Percentiles rank a stretch among this genome's conserved stretches.
phyloP scores from a whole-genome alignment of 139 green algal species.

The Spirogloea muscicola region DNA sequence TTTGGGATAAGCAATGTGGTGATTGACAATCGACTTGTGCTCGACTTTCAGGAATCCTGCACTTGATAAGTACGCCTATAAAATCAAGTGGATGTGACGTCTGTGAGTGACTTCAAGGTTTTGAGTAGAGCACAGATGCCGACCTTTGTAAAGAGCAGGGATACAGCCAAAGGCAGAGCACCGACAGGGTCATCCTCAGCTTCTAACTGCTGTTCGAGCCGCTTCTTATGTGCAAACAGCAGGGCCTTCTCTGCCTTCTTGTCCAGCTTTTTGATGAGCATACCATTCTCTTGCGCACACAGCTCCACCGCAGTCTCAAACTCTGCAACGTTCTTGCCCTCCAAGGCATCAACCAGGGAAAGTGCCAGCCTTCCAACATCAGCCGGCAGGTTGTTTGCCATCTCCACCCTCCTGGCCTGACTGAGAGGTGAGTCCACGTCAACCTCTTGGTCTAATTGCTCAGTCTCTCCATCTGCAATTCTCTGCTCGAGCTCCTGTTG shows the following conservation, averaged over 20 bases:
- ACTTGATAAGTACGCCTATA: too few relatives aligned
- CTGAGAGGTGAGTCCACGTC: background rate
- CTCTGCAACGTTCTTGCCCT: conserved; percentile 30
- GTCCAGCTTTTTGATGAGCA: conserved; percentile 65
- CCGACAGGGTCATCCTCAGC: conserved; percentile 52
- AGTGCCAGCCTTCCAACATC: background rate
- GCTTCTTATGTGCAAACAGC: conserved; percentile 22
- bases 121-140: conserved; percentile 44
- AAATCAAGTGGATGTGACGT: too few relatives aligned
- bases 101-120: too few relatives aligned
- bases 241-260: conserved; percentile 69
- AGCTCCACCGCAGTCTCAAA: conserved; percentile 53
- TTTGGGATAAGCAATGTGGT: too few relatives aligned
- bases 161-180: conserved; percentile 64
- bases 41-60: too few relatives aligned
- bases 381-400: background rate
- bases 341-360: conserved; percentile 14
- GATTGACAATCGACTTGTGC: too few relatives aligned
- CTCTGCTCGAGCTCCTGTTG: background rate
- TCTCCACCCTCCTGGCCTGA: background rate
- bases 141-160: conserved; percentile 60
- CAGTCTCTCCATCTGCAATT: background rate
- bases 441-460: background rate
- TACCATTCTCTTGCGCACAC: conserved; percentile 54
- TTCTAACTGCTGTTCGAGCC: conserved; percentile 53